phyloP scores from a whole-genome alignment of 23 red algal species.

The Gracilariopsis chorda region DNA sequence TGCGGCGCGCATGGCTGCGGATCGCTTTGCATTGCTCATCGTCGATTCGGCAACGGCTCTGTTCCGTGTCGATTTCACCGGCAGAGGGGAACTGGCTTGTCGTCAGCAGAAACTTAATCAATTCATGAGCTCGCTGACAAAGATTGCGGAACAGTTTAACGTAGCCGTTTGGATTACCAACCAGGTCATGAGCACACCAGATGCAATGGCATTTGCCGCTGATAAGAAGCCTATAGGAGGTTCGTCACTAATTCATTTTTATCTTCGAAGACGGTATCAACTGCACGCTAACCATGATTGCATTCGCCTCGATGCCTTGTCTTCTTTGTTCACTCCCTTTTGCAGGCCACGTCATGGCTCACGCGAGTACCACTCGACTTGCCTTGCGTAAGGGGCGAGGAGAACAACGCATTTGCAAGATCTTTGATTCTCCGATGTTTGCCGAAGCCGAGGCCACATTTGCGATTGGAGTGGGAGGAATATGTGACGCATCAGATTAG shows the following conservation, averaged over 20 bases:
- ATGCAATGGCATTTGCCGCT: constrained; percentile 69
- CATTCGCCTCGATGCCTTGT: not conserved
- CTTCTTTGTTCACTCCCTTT: too few species aligned
- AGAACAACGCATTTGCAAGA: constrained; percentile 96
- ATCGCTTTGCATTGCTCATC: constrained; percentile 79
- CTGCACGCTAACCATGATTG: too few species aligned
- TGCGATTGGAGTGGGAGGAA: constrained; percentile 78
- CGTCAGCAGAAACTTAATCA: constrained; percentile 95
- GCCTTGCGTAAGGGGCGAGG: constrained; percentile 90
- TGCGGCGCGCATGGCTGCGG: constrained; percentile 76
- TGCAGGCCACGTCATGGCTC: constrained; percentile 89
- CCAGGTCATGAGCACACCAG: constrained; percentile 81
- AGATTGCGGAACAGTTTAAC: constrained; percentile 96
- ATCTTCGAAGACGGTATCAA: too few species aligned
- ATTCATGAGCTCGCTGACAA: constrained; percentile 86
- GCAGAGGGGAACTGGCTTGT: constrained; percentile 82
- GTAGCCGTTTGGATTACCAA: constrained; percentile 95
- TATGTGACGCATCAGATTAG: constrained; percentile 84
- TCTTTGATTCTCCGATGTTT: constrained; percentile 83
- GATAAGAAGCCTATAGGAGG: constrained; percentile 62
- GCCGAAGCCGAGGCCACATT: constrained; percentile 93
- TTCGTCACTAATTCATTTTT: too few species aligned
- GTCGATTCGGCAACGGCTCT: constrained; percentile 97
- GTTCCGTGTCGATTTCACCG: constrained; percentile 92
- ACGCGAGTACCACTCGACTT: constrained; percentile 90